Evolutionary conservation across 768 basidiomycete species (phyloP).

Genomic region (Mycena indigotica): DNA sequence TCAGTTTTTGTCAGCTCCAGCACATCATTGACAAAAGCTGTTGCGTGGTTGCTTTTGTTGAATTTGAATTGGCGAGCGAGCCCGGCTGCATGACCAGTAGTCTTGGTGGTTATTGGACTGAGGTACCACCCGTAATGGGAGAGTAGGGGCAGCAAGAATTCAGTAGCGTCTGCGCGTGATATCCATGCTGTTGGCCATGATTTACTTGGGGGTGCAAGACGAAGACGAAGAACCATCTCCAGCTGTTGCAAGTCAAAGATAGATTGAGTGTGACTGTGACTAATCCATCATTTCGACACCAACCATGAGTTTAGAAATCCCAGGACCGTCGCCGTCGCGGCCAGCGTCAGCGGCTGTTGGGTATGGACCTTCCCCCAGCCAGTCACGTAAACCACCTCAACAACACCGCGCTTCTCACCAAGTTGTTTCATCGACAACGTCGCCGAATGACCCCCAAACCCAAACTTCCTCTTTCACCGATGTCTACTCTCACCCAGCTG

Average conservation of each 20-base stretch:
- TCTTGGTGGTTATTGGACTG: not conserved
- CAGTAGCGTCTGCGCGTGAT: slow-evolving; percentile 9
- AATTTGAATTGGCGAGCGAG: slow-evolving; percentile 14
- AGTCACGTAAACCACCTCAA: slow-evolving; percentile 12
- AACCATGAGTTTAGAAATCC: slow-evolving; percentile 16
- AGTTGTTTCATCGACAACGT: slow-evolving; percentile 33
- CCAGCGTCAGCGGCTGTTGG: slow-evolving; percentile 18
- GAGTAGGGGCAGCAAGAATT: slow-evolving; percentile 19
- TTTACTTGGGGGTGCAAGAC: slow-evolving; percentile 9
- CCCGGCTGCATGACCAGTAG: not conserved
- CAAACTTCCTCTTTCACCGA: too few relatives aligned
- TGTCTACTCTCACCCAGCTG: slow-evolving; percentile 84
- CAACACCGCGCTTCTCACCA: slow-evolving; percentile 31
- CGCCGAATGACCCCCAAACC: slow-evolving; percentile 37
- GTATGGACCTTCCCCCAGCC: not conserved
- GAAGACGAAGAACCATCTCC: not conserved
- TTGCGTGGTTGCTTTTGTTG: not conserved
- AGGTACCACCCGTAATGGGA: slow-evolving; percentile 16
- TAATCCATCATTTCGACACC: not conserved
- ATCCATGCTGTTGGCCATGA: slow-evolving; percentile 23
- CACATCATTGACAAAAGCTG: slow-evolving; percentile 10
- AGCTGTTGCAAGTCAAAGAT: too few relatives aligned
- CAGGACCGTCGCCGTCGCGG: slow-evolving; percentile 17
- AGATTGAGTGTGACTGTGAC: not conserved
- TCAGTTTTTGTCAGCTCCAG: slow-evolving; percentile 13